phyloP scores from a whole-genome alignment of 306 rosid species.

The Chamaecrista fasciculata region DNA sequence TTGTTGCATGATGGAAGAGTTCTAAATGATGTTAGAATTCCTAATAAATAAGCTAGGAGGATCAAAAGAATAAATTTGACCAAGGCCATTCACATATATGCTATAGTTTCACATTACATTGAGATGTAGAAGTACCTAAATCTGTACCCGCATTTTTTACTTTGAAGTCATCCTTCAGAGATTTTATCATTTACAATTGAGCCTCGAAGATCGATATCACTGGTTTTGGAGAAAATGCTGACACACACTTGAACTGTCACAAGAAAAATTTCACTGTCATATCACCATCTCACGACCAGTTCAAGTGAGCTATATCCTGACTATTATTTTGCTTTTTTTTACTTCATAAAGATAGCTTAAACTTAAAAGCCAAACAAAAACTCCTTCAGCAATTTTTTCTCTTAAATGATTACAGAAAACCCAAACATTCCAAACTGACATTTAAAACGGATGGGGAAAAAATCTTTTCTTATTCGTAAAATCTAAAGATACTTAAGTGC shows the following conservation, averaged over 20 bases:
- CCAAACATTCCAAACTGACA: neutral
- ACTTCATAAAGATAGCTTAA: neutral
- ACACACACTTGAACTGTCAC: conserved; percentile 24
- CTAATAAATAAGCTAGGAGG: conserved; percentile 15
- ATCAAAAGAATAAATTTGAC: conserved; percentile 30
- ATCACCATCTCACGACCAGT: neutral
- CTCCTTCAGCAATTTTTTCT: neutral
- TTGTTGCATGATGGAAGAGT: conserved; percentile 14
- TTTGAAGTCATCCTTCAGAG: conserved; percentile 2
- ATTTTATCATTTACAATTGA: conserved; percentile 24
- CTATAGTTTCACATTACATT: conserved; percentile 33
- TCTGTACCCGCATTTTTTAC: conserved; percentile 12
- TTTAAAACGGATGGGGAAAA: neutral
- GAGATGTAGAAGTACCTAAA: conserved; percentile 43
- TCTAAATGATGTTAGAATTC: conserved; percentile 22
- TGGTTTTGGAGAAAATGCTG: conserved; percentile 30
- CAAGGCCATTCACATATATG: neutral
- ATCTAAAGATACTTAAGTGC: neutral
- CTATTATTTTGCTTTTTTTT: neutral
- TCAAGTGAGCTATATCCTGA: neutral
- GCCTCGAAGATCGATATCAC: conserved; percentile 44
- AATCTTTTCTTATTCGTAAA: too few relatives aligned
- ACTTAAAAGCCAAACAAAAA: neutral
- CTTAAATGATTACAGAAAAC: neutral
- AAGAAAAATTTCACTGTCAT: conserved; percentile 6